Base-by-base conservation (phyloP, 257 asterid genomes). In the Haberlea rhodopensis region DNA sequence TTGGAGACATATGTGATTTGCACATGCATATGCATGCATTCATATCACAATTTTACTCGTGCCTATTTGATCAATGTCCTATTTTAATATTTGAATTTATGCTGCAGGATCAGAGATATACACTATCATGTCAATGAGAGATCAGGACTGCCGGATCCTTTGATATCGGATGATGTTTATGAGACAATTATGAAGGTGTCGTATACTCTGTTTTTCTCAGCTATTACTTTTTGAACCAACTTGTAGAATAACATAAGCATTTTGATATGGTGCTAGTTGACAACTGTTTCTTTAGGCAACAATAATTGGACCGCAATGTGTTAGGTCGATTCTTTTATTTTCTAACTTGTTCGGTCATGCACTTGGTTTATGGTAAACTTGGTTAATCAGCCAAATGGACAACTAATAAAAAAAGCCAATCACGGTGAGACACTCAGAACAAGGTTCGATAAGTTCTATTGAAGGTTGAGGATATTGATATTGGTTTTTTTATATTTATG, bases 181-280 rank as follows among this genome's bases (percentile, higher is more conserved):
- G 96, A 87, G 54, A 85, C 85, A 26, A 89, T 92, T 67, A 85
- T 84, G 90, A 84, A 87, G 96, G 99, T 92, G 71, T 28, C n/a
- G 24, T 8, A 32, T 55, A 53, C 40, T 28, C 49, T n/a, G n/a
- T n/a, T n/a, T n/a, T n/a, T n/a, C n/a, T n/a, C n/a, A 23, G n/a
- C 57, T 22, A 34, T n/a, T 25, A 19, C 26, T 65, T 29, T 23
- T 16, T 1, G 24, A 28, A 56, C 26, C 9, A 15, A 9, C 7
- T 18, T 1, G 16, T 40, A 8, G 8, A 40, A 3, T 3, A 13
- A 13, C 0, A 3, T 5, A 11, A 13, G 48, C 48, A 40, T 40
- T 40, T 40, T n/a, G n/a, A 15, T 40, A 13, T 40, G 48, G 48
- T 40, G n/a, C 18, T 40, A 13, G 5, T 13, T 40, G 48, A 13